A percentile compares a stretch with the other conserved stretches of the same genome.
Conservation (phyloP, 2,329 filamentous ascomycete genomes). For the Grosmannia serpens region DNA sequence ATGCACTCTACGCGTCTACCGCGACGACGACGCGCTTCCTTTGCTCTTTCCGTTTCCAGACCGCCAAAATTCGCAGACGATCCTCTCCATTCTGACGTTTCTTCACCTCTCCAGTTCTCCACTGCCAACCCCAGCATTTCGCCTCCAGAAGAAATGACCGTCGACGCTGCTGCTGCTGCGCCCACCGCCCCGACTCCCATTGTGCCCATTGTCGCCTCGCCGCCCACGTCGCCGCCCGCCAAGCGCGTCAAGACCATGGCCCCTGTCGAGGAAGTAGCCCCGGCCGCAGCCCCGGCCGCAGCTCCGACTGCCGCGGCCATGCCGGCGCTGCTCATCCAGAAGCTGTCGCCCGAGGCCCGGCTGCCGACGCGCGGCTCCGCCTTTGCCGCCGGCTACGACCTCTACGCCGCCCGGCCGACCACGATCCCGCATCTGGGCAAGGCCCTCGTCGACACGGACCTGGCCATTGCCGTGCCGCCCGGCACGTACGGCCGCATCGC, state of each 20-base stretch:
- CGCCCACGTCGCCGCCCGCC: slow-evolving; percentile 61
- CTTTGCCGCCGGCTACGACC: slow-evolving; percentile 86
- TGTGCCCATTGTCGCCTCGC: slow-evolving; percentile 29
- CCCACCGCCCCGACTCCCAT: slow-evolving; percentile 3
- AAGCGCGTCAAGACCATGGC: slow-evolving; percentile 62
- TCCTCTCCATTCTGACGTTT: no score
- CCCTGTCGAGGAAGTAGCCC: slow-evolving; percentile 14
- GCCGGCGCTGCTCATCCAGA: slow-evolving; percentile 65
- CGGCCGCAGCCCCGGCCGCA: slow-evolving; percentile 6
- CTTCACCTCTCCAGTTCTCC: background rate
- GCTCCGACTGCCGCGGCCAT: slow-evolving; percentile 14
- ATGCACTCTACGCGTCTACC: slow-evolving; percentile 9
- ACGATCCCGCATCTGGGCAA: slow-evolving; percentile 74
- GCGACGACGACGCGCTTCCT: slow-evolving; percentile 2
- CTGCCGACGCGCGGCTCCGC: slow-evolving; percentile 81
- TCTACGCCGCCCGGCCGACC: slow-evolving; percentile 69
- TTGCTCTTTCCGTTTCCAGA: background rate
- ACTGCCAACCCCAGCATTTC: background rate
- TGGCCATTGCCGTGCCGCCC: slow-evolving; percentile 79
- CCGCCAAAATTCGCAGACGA: no score
- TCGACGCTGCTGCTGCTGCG: slow-evolving; percentile 4
- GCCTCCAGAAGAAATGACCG: slow-evolving; percentile 2
- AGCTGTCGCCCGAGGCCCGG: slow-evolving; percentile 67
- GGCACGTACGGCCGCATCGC: slow-evolving; percentile 89
- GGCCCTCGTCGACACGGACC: slow-evolving; percentile 78